A percentile compares a stretch with the other conserved stretches of the same genome.
These are phyloP conservation scores for Herpotrichia juniperi DNA, from an alignment of 2,329 filamentous ascomycete species.

Conservation along the genomic window DNA sequence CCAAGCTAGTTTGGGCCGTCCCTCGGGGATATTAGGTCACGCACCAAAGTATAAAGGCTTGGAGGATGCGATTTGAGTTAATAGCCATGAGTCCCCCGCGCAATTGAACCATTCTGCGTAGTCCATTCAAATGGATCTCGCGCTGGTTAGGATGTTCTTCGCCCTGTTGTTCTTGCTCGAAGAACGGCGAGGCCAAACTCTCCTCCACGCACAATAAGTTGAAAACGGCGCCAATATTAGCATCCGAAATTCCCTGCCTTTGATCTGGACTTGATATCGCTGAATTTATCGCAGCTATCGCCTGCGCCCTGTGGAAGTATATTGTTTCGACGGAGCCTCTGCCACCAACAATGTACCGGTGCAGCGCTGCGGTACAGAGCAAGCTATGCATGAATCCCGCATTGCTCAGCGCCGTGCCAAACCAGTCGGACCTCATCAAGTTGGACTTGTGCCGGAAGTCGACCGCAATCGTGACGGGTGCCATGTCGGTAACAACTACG, in stretches of 20 bases:
- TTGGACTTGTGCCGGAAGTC: conserved; percentile 42
- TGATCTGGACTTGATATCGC: conserved; percentile 34
- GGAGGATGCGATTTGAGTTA: conserved; percentile 44
- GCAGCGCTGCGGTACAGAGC: conserved; percentile 42
- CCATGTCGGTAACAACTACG: conserved; percentile 43
- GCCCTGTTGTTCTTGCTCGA: conserved; percentile 21
- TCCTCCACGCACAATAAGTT: conserved; percentile 46
- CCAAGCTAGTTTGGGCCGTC: conserved; percentile 28
- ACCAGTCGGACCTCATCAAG: conserved; percentile 45
- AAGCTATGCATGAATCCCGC: conserved; percentile 48
- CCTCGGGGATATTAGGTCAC: conserved; percentile 21
- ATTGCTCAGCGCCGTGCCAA: conserved; percentile 41
- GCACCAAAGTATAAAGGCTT: conserved; percentile 49
- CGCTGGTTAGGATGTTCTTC: conserved; percentile 40
- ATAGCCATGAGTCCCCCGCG: conserved; percentile 42
- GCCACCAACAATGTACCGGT: conserved; percentile 37
- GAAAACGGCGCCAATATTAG: conserved; percentile 47
- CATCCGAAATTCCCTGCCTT: conserved; percentile 38
- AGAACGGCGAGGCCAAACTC: conserved; percentile 29
- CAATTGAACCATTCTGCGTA: conserved; percentile 42
- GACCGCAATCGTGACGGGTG: conserved; percentile 43
- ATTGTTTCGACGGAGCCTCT: conserved; percentile 38
- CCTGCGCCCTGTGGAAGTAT: conserved; percentile 39
- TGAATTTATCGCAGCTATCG: conserved; percentile 41
- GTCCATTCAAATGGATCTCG: conserved; percentile 38